Conservation (phyloP, 2,329 filamentous ascomycete species). For the Colletotrichum noveboracense region DNA sequence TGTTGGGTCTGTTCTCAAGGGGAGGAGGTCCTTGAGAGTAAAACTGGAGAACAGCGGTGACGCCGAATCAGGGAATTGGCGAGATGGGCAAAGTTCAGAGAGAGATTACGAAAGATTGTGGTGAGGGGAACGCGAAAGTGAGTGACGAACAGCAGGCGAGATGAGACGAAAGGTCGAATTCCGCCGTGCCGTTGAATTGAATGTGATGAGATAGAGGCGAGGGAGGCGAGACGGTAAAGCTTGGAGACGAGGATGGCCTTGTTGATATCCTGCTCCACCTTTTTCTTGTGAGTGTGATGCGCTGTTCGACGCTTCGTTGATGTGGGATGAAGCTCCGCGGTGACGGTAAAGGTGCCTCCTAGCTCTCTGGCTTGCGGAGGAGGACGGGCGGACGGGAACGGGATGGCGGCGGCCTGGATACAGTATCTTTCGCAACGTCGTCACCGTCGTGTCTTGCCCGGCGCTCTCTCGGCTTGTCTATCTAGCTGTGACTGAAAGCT, state of each 20-base stretch:
- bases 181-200: background rate
- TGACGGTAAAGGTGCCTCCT: background rate
- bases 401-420: background rate
- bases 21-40: background rate
- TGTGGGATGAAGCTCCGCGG: background rate
- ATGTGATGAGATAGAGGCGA: background rate
- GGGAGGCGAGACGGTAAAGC: background rate
- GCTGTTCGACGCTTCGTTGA: background rate
- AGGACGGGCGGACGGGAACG: background rate
- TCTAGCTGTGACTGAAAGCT: background rate
- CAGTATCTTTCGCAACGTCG: background rate
- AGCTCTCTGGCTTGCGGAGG: background rate
- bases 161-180: background rate
- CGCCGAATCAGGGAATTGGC: background rate
- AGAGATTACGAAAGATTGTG: background rate
- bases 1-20: background rate
- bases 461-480: background rate
- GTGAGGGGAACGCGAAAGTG: background rate
- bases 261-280: background rate
- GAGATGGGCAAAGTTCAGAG: background rate
- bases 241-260: constrained; percentile 5
- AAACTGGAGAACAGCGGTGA: constrained; percentile 8
- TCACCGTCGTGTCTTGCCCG: background rate
- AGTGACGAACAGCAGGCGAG: background rate
- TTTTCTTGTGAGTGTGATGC: background rate